Conservation (phyloP, 108 stramenopile species). For the Bacterosira constricta region DNA sequence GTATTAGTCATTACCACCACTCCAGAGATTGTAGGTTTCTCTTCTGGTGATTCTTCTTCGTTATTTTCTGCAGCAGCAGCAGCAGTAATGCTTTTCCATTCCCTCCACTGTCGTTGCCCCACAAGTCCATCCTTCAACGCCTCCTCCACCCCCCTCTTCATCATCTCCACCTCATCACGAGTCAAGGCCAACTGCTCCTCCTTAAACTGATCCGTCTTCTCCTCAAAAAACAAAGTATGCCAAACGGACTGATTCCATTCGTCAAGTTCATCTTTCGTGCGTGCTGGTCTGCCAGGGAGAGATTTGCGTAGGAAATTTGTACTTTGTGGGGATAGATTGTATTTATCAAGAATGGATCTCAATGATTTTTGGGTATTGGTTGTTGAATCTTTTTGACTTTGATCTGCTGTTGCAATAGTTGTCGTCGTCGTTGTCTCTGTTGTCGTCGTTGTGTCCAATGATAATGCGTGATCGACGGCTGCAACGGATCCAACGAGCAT, state of each 20-base stretch:
- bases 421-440: neutral
- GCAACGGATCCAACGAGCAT: constrained; percentile 29
- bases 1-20: constrained; percentile 52
- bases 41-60: neutral
- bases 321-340: constrained; percentile 16
- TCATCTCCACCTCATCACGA: constrained; percentile 29
- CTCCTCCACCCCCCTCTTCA: constrained; percentile 43
- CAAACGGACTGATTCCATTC: constrained; percentile 58
- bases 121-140: constrained; percentile 49
- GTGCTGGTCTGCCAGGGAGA: constrained; percentile 62
- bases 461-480: constrained; percentile 14
- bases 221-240: constrained; percentile 71
- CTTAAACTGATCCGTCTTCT: constrained; percentile 59
- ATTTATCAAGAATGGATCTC: constrained; percentile 32
- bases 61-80: constrained; percentile 1
- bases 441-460: neutral
- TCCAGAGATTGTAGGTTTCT: constrained; percentile 17
- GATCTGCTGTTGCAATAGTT: neutral
- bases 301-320: constrained; percentile 8
- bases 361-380: neutral
- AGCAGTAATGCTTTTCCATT: too few relatives aligned
- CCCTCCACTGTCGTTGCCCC: constrained; percentile 17
- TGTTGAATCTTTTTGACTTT: too few relatives aligned
- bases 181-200: constrained; percentile 49
- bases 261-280: constrained; percentile 62